Percentiles rank a stretch among this genome's conserved stretches.
Evolutionary conservation across 305 asterid genomes (phyloP).

Genomic region (Fraxinus baroniana): DNA sequence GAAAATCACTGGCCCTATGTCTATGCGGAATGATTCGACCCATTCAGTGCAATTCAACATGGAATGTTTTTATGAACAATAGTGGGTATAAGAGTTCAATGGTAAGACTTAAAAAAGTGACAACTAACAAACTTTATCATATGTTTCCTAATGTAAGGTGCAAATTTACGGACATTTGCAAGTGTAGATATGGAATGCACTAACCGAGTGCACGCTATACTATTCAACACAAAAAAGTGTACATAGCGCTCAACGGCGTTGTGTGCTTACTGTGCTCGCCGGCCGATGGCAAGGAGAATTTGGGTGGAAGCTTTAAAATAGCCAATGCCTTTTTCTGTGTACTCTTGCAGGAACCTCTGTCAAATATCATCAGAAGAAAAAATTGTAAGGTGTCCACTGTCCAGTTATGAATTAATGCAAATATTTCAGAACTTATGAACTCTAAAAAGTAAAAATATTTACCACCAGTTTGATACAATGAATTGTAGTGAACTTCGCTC

Average conservation of each 20-base stretch:
- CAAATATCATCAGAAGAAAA: background rate
- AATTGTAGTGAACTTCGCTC: slow-evolving; percentile 94
- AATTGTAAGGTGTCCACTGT: background rate
- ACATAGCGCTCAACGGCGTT: background rate
- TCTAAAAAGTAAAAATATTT: background rate
- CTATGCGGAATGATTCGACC: background rate
- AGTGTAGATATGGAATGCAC: background rate
- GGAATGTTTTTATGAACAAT: background rate
- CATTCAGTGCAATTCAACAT: background rate
- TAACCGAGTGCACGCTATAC: background rate
- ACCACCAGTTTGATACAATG: slow-evolving; percentile 85
- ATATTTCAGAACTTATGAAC: background rate
- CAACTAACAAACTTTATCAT: background rate
- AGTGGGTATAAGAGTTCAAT: background rate
- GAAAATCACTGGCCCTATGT: background rate
- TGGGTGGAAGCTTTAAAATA: slow-evolving; percentile 35
- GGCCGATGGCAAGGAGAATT: background rate
- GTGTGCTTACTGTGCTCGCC: background rate
- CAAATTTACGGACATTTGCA: background rate
- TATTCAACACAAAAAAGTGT: background rate
- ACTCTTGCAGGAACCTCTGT: slow-evolving; percentile 74
- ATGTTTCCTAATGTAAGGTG: background rate
- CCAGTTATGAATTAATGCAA: background rate
- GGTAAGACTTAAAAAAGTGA: background rate
- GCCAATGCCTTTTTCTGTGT: slow-evolving; percentile 79